Evolutionary conservation across 495 filamentous ascomycete genomes (phyloP), one percentile per base, ranked within the genome.

Genomic region (Aspergillus egyptiacus): DNA sequence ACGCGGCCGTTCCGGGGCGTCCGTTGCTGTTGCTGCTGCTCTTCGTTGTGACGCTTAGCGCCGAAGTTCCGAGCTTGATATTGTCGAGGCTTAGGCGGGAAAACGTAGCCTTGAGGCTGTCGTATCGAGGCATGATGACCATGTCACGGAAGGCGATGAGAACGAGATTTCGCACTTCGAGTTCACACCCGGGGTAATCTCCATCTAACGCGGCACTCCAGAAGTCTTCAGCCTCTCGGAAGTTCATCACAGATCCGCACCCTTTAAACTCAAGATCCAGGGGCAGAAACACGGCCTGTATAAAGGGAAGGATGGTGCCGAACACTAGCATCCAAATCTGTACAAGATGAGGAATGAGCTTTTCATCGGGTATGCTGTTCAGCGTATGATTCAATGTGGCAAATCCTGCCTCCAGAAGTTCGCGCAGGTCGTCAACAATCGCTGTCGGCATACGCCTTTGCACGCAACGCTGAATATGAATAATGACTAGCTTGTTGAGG

Each of bases 281-380:
- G 0, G 93, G 94, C 2, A 99, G 74, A 63, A 99, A 95, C 4
- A 96, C 91, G 0, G 91, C 91, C 70, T 99, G 94, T 48, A 97
- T 83, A 61, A 95, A 99, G 0, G 94, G 94, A 10, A 97, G 68
- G 37, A 97, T 86, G 15, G 76, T 87, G 6, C 87, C 87, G 57
- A 96, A 96, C 2, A 94, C 86, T 34, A 91, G 76, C 31, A 91
- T 79, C 94, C 94, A 99, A 57, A 95, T 81, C 56, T 96, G 89
- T 6, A 96, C 91, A 2, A 99, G 75, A 54, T 86, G 78, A 0
- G 88, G 86, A 20, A 96, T 87, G 10, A 95, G 70, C 40, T 81
- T 79, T 33, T 96, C 90, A 54, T 97, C 91, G 0, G 86, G 76
- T 0, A 88, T 77, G 6, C 80, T 81, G 4, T 81, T 73, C 13